phyloP scores from a whole-genome alignment of 352 stramenopile species.

The Phytophthora capsici region DNA sequence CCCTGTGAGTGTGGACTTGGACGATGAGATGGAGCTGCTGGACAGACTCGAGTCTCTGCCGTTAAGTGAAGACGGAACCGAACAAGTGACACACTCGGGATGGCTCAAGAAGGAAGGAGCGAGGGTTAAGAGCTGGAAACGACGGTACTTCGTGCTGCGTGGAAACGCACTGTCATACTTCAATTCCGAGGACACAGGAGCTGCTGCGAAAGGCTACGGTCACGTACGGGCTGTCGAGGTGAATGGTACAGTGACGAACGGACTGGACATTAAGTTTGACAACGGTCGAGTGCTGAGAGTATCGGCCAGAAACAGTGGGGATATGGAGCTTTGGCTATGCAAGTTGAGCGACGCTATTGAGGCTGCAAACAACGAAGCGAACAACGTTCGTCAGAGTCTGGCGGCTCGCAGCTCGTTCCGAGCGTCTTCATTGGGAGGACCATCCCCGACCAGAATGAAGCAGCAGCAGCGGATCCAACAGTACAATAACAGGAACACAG shows the following conservation, averaged over 20 bases:
- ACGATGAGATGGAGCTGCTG: slow-evolving; percentile 62
- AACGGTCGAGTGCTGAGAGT: slow-evolving; percentile 79
- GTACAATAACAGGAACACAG: slow-evolving; percentile 23
- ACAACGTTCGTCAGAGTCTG: slow-evolving; percentile 66
- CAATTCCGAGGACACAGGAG: slow-evolving; percentile 76
- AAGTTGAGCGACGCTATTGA: slow-evolving; percentile 79
- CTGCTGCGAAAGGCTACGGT: slow-evolving; percentile 80
- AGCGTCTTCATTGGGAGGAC: slow-evolving; percentile 36
- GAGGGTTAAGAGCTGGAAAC: slow-evolving; percentile 84
- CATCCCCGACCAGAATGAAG: slow-evolving; percentile 43
- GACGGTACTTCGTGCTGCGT: slow-evolving; percentile 78
- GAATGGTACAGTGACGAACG: slow-evolving; percentile 59
- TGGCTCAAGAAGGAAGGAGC: slow-evolving; percentile 85
- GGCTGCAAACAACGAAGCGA: slow-evolving; percentile 55
- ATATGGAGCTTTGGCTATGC: slow-evolving; percentile 82
- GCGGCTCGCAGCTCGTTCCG: slow-evolving; percentile 51
- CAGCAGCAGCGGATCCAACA: slow-evolving; percentile 30
- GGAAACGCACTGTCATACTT: slow-evolving; percentile 86
- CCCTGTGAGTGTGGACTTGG: slow-evolving; percentile 36
- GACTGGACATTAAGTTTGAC: slow-evolving; percentile 82
- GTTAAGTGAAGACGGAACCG: slow-evolving; percentile 44
- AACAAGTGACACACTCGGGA: slow-evolving; percentile 71
- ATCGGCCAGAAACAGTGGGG: slow-evolving; percentile 56
- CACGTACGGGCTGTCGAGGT: slow-evolving; percentile 81
- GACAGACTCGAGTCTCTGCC: slow-evolving; percentile 63